Conservation (phyloP, 2,329 filamentous ascomycete species). For the Colletotrichum abscissum region DNA sequence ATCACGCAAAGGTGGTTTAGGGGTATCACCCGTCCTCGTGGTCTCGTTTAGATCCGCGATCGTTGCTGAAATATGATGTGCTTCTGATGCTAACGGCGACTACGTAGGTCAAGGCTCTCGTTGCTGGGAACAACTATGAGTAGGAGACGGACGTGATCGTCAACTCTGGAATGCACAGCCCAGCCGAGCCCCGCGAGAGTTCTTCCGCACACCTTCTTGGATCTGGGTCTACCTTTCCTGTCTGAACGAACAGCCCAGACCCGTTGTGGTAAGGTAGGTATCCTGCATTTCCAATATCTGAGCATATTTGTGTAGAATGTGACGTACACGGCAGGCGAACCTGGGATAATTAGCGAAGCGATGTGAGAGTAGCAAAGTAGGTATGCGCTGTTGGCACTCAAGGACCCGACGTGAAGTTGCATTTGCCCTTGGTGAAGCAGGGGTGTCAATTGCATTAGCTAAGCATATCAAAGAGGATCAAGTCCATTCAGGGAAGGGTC, state of each 20-base stretch:
- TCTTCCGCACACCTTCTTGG: background rate
- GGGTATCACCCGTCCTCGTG: background rate
- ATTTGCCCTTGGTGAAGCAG: background rate
- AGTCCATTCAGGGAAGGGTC: background rate
- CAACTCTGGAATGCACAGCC: constrained; percentile 21
- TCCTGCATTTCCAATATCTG: background rate
- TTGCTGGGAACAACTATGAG: background rate
- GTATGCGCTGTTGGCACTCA: too few relatives aligned
- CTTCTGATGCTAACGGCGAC: constrained; percentile 8
- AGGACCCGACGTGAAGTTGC: background rate
- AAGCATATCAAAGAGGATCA: background rate
- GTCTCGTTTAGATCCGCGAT: constrained; percentile 1
- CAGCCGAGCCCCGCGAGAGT: background rate
- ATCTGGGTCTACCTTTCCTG: background rate
- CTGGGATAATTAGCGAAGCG: background rate
- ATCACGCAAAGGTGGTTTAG: background rate
- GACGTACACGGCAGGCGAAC: background rate
- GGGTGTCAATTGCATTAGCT: background rate
- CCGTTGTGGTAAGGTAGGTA: background rate
- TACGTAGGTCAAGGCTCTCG: background rate
- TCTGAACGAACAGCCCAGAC: background rate
- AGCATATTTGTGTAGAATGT: background rate
- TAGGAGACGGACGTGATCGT: background rate
- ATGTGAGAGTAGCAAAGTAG: background rate
- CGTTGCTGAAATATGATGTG: background rate